Evolutionary conservation across 257 asterid species (phyloP).

Genomic region (Craterostigma plantagineum): DNA sequence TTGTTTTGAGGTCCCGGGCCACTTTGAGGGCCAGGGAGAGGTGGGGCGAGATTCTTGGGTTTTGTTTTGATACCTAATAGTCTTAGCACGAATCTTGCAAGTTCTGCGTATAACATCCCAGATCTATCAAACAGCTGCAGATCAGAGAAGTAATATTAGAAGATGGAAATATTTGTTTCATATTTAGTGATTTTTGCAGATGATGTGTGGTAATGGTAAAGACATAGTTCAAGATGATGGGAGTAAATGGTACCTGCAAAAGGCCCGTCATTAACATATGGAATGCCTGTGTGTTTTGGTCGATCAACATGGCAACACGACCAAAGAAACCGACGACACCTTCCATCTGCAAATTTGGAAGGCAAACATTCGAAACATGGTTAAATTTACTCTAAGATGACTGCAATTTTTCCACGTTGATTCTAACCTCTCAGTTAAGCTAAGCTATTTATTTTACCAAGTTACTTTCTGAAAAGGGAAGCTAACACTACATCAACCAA

Average conservation of each 20-base stretch:
- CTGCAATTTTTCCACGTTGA: too few species aligned
- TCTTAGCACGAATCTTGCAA: constrained; percentile 89
- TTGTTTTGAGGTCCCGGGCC: constrained; percentile 21
- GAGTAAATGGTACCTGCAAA: constrained; percentile 49
- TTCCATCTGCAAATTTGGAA: constrained; percentile 48
- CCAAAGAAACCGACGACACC: constrained; percentile 87
- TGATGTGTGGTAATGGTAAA: too few species aligned
- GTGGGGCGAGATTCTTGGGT: constrained; percentile 29
- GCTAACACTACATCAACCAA: too few species aligned
- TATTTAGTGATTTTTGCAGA: too few species aligned
- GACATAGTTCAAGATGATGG: too few species aligned
- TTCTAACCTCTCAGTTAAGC: too few species aligned
- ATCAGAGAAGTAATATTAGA: background rate
- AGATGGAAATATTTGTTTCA: background rate
- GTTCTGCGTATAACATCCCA: constrained; percentile 83
- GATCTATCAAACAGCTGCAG: constrained; percentile 86
- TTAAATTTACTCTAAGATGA: too few species aligned
- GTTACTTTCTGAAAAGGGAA: too few species aligned
- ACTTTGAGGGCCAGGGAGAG: constrained; percentile 45
- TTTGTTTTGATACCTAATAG: constrained; percentile 57
- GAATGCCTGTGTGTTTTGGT: constrained; percentile 94
- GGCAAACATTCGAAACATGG: background rate
- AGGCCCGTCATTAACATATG: constrained; percentile 84
- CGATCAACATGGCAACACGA: constrained; percentile 63
- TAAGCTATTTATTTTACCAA: too few species aligned